Conservation (phyloP, 305 asterid genomes). For the Lippia alba region DNA sequence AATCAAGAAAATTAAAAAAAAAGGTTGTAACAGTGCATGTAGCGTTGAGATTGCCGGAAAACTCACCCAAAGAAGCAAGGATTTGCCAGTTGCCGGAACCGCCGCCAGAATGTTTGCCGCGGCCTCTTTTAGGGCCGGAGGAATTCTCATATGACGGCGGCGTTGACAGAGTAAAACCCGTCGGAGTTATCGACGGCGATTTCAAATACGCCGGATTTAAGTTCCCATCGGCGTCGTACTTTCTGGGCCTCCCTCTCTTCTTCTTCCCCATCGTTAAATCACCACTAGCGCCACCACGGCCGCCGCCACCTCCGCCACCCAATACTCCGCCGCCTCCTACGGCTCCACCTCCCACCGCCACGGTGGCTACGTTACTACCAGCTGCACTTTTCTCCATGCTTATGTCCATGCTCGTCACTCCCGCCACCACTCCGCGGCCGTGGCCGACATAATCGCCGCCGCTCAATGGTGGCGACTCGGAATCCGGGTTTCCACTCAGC, state of each 20-base stretch:
- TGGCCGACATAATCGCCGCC: constrained; percentile 33
- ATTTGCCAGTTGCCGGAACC: constrained; percentile 62
- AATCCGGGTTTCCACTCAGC: constrained; percentile 47
- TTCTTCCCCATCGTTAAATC: constrained; percentile 32
- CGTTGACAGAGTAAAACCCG: constrained; percentile 63
- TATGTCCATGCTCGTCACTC: constrained; percentile 34
- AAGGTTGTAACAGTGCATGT: constrained; percentile 18
- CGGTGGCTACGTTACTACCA: constrained; percentile 25
- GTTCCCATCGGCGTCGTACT: constrained; percentile 79
- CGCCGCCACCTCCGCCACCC: constrained; percentile 31
- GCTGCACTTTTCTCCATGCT: constrained; percentile 32
- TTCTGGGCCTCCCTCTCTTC: constrained; percentile 86
- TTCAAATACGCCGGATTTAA: constrained; percentile 54
- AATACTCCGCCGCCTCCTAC: constrained; percentile 26
- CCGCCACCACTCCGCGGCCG: constrained; percentile 39
- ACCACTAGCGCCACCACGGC: constrained; percentile 9
- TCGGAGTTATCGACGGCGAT: constrained; percentile 47
- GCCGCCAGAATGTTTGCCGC: constrained; percentile 57
- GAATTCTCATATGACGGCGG: constrained; percentile 57
- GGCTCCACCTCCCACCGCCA: constrained; percentile 33
- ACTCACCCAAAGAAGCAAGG: constrained; percentile 73
- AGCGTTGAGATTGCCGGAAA: constrained; percentile 4
- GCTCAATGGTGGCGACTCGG: constrained; percentile 51
- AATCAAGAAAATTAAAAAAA: background rate
- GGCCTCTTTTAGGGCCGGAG: constrained; percentile 54